A percentile compares a stretch with the other conserved stretches of the same genome.
phyloP scores from a whole-genome alignment of 176 grass and related monocot species.

The Pharus latifolius region DNA sequence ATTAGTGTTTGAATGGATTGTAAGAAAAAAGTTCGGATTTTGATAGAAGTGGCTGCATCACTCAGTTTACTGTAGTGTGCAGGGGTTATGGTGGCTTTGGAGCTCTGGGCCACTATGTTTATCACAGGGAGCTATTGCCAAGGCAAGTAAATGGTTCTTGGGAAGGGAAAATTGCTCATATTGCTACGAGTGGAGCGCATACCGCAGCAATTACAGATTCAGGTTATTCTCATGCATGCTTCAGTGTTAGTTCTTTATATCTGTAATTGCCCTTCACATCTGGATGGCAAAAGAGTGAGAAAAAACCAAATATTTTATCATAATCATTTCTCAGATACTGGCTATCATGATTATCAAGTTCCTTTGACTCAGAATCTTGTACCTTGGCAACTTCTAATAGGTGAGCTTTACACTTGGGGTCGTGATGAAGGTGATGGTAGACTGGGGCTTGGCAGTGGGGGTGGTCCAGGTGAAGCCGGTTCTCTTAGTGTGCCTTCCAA shows the following conservation, averaged over 20 bases:
- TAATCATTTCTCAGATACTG: background rate
- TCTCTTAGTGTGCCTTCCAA: conserved; percentile 79
- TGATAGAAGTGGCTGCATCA: conserved; percentile 37
- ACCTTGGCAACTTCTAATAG: conserved; percentile 32
- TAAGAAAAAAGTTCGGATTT: background rate
- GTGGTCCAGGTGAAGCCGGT: conserved; percentile 92
- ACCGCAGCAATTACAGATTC: conserved; percentile 64
- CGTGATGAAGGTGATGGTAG: conserved; percentile 92
- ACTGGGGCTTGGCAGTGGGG: conserved; percentile 75
- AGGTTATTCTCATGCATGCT: conserved; percentile 18
- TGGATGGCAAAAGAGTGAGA: background rate
- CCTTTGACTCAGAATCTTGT: background rate
- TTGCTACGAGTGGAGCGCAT: conserved; percentile 87
- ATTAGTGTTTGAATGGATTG: background rate
- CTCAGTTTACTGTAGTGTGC: conserved; percentile 83
- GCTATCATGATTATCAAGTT: background rate
- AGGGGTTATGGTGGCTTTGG: conserved; percentile 99
- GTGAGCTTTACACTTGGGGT: conserved; percentile 93
- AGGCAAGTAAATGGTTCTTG: conserved; percentile 65
- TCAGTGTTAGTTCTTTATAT: background rate
- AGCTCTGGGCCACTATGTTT: conserved; percentile 88
- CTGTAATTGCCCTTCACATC: background rate
- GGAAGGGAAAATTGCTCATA: conserved; percentile 60
- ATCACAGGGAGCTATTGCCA: conserved; percentile 76
- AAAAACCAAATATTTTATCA: background rate